Conservation (phyloP, 1,284 basidiomycete genomes). For the Rhodotorula sp. region DNA sequence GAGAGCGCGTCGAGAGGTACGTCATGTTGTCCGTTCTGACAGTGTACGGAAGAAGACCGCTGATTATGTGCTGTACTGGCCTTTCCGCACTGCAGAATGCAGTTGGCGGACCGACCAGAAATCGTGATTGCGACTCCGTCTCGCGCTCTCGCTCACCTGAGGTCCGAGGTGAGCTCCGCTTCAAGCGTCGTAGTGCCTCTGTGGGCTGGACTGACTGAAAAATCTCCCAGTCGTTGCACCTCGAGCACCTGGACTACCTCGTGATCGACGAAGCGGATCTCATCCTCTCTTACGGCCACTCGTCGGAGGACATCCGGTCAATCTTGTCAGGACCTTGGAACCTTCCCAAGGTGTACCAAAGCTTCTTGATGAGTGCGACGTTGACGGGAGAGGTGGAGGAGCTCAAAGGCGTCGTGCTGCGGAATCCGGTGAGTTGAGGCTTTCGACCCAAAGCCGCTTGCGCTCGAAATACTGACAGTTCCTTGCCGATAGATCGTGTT, state of each 20-base stretch:
- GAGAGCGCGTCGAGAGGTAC: conserved; percentile 74
- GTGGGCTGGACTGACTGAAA: neutral
- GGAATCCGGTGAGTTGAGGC: conserved; percentile 71
- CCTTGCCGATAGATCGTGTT: conserved; percentile 65
- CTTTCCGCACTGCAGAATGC: conserved; percentile 54
- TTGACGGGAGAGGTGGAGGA: conserved; percentile 93
- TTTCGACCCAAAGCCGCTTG: neutral
- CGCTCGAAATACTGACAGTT: neutral
- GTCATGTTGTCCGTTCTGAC: conserved; percentile 37
- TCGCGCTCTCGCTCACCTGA: conserved; percentile 71
- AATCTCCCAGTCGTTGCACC: conserved; percentile 57
- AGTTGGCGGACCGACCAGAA: conserved; percentile 88
- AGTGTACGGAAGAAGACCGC: neutral
- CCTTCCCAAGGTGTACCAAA: conserved; percentile 86
- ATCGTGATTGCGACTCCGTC: conserved; percentile 90
- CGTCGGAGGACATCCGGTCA: conserved; percentile 78
- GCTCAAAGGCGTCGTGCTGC: conserved; percentile 80
- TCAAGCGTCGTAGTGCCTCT: neutral
- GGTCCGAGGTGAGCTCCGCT: conserved; percentile 62
- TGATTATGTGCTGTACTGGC: neutral
- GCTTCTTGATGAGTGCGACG: conserved; percentile 96
- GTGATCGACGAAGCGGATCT: conserved; percentile 98
- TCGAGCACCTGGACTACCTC: conserved; percentile 71
- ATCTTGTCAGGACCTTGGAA: conserved; percentile 69
- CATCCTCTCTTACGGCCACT: conserved; percentile 92